Percentiles rank a stretch among this genome's conserved stretches.
phyloP scores from a whole-genome alignment of 2,329 filamentous ascomycete species.

The Didymella exigua region DNA sequence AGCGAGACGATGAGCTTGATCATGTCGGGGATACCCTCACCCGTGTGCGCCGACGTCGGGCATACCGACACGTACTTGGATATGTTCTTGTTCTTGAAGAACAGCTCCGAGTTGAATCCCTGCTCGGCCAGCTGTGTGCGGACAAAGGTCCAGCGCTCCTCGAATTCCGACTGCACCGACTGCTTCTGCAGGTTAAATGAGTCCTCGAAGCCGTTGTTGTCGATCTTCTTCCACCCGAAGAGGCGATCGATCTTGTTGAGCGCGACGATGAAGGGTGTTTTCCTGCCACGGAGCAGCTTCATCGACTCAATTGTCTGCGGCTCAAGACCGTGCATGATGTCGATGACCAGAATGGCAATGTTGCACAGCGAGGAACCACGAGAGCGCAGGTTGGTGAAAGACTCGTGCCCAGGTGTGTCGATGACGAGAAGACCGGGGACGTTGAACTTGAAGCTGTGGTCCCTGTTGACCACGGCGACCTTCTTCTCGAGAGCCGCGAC shows the following conservation, averaged over 20 bases:
- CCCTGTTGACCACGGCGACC: constrained; percentile 89
- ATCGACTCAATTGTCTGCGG: constrained; percentile 97
- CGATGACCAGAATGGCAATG: constrained; percentile 97
- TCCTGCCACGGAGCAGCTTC: constrained; percentile 87
- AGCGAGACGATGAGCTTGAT: constrained; percentile 90
- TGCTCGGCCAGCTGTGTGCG: constrained; percentile 95
- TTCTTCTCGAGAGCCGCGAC: constrained; percentile 91
- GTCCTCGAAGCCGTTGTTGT: constrained; percentile 98
- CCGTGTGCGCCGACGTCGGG: constrained; percentile 96
- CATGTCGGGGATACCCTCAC: constrained; percentile 98
- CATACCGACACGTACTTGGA: constrained; percentile 92
- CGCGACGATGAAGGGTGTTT: constrained; percentile 97
- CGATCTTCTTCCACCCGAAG: constrained; percentile 98
- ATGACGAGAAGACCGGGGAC: constrained; percentile 96
- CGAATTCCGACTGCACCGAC: constrained; percentile 92
- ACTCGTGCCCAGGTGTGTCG: constrained; percentile 99
- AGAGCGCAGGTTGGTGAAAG: constrained; percentile 96
- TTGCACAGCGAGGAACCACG: constrained; percentile 98
- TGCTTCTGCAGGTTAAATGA: constrained; percentile 88
- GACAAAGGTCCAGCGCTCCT: constrained; percentile 84
- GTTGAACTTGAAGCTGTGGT: constrained; percentile 93
- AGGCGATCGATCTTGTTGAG: constrained; percentile 99
- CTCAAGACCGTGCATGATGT: constrained; percentile 99
- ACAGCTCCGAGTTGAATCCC: constrained; percentile 96
- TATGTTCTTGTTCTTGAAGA: constrained; percentile 98